Conservation (phyloP, 163 green algal genomes). For the Botryococcus braunii region DNA sequence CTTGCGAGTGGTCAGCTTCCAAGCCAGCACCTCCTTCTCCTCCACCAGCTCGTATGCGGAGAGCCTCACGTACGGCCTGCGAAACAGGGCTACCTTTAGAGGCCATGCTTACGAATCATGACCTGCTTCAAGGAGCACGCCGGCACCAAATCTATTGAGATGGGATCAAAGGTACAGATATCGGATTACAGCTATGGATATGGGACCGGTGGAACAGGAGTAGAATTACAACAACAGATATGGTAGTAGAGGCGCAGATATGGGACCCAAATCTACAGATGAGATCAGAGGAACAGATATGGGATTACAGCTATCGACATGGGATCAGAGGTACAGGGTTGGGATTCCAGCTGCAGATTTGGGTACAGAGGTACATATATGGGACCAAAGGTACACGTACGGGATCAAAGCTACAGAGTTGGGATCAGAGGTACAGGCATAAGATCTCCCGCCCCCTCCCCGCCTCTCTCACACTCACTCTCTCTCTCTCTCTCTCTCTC, state of each 20-base stretch:
- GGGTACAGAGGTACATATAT: too few relatives aligned
- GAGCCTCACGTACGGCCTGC: conserved; percentile 38
- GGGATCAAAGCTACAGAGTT: too few relatives aligned
- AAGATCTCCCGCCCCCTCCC: too few relatives aligned
- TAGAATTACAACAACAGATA: too few relatives aligned
- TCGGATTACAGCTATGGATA: neutral
- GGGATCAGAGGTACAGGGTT: too few relatives aligned
- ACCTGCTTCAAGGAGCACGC: neutral
- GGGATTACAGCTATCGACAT: too few relatives aligned
- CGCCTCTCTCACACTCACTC: too few relatives aligned
- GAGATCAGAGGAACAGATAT: too few relatives aligned
- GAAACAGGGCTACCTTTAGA: neutral
- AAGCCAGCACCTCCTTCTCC: conserved; percentile 15
- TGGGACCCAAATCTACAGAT: neutral
- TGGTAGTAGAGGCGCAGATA: neutral
- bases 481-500: too few relatives aligned
- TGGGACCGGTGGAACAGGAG: neutral
- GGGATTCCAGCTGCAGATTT: too few relatives aligned
- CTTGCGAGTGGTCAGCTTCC: conserved; percentile 44
- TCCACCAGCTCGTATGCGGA: conserved; percentile 21
- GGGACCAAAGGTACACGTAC: too few relatives aligned
- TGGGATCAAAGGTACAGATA: neutral
- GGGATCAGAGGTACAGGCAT: too few relatives aligned
- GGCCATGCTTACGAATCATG: neutral
- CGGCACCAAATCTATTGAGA: neutral